A percentile compares a stretch with the other conserved stretches of the same genome.
phyloP scores from a whole-genome alignment of 2,329 filamentous ascomycete species.

The Aspergillus sp. region DNA sequence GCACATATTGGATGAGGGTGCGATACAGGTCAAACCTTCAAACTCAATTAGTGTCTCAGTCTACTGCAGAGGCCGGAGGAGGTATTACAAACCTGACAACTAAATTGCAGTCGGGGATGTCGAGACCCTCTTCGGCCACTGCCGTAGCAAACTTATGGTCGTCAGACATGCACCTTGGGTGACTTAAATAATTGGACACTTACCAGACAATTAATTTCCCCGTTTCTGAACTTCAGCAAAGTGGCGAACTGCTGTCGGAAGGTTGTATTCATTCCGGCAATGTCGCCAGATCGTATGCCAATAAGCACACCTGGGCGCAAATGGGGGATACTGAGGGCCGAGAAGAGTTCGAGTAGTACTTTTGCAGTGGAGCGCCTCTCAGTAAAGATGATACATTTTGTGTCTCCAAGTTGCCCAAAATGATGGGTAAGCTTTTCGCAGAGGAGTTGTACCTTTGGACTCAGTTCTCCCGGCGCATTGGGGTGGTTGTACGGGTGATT shows the following conservation, averaged over 20 bases:
- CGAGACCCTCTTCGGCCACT: constrained; percentile 57
- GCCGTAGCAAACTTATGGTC: constrained; percentile 49
- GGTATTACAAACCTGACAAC: constrained; percentile 38
- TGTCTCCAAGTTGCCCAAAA: constrained; percentile 50
- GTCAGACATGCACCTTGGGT: constrained; percentile 5
- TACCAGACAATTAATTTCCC: constrained; percentile 48
- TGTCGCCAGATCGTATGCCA: constrained; percentile 44
- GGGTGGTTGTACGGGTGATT: constrained; percentile 40
- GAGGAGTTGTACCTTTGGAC: constrained; percentile 62
- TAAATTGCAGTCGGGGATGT: constrained; percentile 59
- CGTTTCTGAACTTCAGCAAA: constrained; percentile 55
- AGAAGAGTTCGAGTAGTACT: constrained; percentile 60
- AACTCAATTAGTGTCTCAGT: constrained; percentile 9
- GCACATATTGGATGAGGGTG: constrained; percentile 90
- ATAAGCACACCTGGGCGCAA: constrained; percentile 57
- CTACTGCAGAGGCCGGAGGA: not conserved
- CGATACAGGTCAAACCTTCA: constrained; percentile 71
- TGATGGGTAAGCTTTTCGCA: constrained; percentile 50
- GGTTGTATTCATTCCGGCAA: constrained; percentile 54
- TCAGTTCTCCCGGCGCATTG: constrained; percentile 42
- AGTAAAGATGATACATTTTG: constrained; percentile 81
- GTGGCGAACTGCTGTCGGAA: constrained; percentile 65
- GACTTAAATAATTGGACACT: constrained; percentile 5
- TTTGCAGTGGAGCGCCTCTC: constrained; percentile 67
- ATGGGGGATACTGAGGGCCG: constrained; percentile 47